A percentile compares a stretch with the other conserved stretches of the same genome.
phyloP scores from a whole-genome alignment of 257 asterid species.

The Salvia rosmarinus region DNA sequence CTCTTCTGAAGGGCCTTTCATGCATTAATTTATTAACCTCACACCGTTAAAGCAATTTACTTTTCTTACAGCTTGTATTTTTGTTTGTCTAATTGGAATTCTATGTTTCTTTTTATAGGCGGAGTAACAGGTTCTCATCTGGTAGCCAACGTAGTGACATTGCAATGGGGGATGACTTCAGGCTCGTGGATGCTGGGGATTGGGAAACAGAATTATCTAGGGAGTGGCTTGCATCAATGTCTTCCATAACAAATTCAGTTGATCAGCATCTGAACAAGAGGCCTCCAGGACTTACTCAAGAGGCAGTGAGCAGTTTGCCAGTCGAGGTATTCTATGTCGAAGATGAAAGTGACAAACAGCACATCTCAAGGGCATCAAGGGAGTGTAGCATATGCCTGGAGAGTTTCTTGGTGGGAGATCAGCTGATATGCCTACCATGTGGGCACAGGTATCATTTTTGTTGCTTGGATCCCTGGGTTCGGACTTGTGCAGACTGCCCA shows the following conservation, averaged over 20 bases:
- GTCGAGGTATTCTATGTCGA: conserved; percentile 45
- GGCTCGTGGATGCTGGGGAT: conserved; percentile 60
- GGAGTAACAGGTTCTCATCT: conserved; percentile 45
- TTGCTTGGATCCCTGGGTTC: conserved; percentile 83
- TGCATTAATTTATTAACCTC: neutral
- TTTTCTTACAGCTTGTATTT: neutral
- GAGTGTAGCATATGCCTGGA: conserved; percentile 83
- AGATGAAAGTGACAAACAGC: conserved; percentile 38
- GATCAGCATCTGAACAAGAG: conserved; percentile 45
- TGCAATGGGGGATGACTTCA: conserved; percentile 49
- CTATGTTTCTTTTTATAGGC: conserved; percentile 32
- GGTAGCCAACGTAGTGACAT: conserved; percentile 41
- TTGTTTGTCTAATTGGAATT: conserved; percentile 3
- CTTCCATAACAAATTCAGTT: conserved; percentile 38
- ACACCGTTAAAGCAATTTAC: neutral
- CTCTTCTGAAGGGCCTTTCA: conserved; percentile 5
- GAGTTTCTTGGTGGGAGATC: conserved; percentile 69
- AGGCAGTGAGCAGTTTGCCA: conserved; percentile 53
- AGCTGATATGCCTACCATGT: conserved; percentile 64
- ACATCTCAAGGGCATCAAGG: conserved; percentile 33
- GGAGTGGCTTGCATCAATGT: conserved; percentile 44
- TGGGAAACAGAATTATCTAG: conserved; percentile 64
- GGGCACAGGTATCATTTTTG: conserved; percentile 71
- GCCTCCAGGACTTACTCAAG: conserved; percentile 74
- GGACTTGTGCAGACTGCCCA: conserved; percentile 87